A percentile compares a stretch with the other conserved stretches of the same genome.
Evolutionary conservation across 2,329 filamentous ascomycete species (phyloP).

Genomic region (Botryotinia globosa): DNA sequence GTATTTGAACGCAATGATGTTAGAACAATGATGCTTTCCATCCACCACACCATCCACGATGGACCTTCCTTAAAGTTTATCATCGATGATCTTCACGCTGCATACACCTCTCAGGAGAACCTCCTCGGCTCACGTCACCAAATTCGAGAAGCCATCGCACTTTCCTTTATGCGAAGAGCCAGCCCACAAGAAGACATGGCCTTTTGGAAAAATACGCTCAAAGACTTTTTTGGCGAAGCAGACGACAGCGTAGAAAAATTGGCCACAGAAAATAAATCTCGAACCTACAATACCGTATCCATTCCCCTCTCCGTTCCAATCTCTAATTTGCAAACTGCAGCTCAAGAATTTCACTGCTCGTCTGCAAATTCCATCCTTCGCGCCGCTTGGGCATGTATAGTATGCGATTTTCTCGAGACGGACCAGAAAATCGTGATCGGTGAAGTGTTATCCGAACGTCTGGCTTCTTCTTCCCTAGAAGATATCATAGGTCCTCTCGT

Average conservation of each 20-base stretch:
- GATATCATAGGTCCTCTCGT: constrained; percentile 6
- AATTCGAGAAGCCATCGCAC: neutral
- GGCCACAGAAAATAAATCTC: neutral
- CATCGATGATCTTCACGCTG: neutral
- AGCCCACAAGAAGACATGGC: constrained; percentile 7
- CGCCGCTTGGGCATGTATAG: constrained; percentile 4
- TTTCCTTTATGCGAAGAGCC: neutral
- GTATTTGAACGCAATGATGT: neutral
- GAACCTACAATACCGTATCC: constrained; percentile 1
- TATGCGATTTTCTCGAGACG: constrained; percentile 1
- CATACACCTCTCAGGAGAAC: neutral
- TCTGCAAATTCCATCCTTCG: constrained; percentile 13
- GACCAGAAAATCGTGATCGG: constrained; percentile 11
- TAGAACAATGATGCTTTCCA: constrained; percentile 12
- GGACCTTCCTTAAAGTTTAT: neutral
- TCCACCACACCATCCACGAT: constrained; percentile 5
- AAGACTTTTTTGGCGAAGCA: neutral
- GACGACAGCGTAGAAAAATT: neutral
- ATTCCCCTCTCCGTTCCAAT: neutral
- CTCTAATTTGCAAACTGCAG: neutral
- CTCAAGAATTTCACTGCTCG: constrained; percentile 8
- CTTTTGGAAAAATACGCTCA: neutral
- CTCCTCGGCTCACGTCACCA: neutral
- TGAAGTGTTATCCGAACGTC: constrained; percentile 4
- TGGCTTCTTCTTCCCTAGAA: neutral